Conservation (phyloP, 495 filamentous ascomycete genomes). For the Aeminium ludgeri region DNA sequence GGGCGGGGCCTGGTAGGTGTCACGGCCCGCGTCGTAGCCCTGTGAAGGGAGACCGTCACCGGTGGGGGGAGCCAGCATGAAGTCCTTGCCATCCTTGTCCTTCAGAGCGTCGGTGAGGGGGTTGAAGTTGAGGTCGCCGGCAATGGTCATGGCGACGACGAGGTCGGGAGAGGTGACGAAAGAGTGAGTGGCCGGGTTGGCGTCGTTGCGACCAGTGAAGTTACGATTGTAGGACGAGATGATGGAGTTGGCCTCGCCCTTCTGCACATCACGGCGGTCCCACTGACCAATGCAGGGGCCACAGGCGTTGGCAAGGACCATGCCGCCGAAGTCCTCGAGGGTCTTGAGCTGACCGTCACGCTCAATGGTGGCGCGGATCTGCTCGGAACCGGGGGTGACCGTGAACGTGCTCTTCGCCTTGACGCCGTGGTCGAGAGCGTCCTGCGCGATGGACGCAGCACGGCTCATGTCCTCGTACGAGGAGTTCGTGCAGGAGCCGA, state of each 20-base stretch:
- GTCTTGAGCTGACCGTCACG: conserved; percentile 92
- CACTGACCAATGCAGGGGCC: conserved; percentile 74
- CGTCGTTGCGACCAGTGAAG: conserved; percentile 98
- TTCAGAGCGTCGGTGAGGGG: conserved; percentile 85
- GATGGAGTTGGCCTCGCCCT: conserved; percentile 93
- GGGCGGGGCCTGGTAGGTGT: conserved; percentile 96
- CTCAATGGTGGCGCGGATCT: conserved; percentile 89
- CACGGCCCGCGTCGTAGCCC: conserved; percentile 82
- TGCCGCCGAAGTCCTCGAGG: conserved; percentile 92
- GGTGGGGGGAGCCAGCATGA: conserved; percentile 60
- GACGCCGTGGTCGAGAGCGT: conserved; percentile 83
- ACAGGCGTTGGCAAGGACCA: conserved; percentile 93
- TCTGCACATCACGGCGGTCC: conserved; percentile 72
- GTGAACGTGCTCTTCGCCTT: conserved; percentile 90
- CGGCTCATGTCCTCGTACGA: conserved; percentile 99
- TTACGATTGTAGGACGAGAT: conserved; percentile 97
- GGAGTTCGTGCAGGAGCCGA: conserved; percentile 98
- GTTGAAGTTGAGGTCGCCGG: conserved; percentile 90
- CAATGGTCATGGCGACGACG: conserved; percentile 79
- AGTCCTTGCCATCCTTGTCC: conserved; percentile 95
- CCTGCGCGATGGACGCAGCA: conserved; percentile 81
- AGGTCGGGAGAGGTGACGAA: conserved; percentile 98
- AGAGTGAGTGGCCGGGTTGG: conserved; percentile 94
- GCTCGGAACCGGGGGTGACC: conserved; percentile 92
- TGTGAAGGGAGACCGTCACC: conserved; percentile 64